Evolutionary conservation across 805 yeast species (phyloP).

Genomic region (Myxozyma geophila): DNA sequence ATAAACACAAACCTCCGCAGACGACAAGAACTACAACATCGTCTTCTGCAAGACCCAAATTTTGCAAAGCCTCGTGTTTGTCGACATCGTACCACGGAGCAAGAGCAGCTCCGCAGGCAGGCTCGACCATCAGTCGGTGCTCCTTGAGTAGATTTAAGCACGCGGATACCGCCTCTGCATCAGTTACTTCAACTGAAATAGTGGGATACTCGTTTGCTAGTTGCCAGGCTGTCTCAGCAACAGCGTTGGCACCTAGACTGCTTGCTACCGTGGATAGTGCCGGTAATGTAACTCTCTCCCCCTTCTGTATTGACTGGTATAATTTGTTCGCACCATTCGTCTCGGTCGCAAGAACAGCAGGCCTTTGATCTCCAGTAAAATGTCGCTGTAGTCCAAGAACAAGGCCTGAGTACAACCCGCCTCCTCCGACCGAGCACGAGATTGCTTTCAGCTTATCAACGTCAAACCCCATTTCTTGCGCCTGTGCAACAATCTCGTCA

Average conservation of each 20-base stretch:
- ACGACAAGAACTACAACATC: conserved; percentile 25
- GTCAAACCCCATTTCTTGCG: conserved; percentile 53
- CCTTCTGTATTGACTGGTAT: conserved; percentile 54
- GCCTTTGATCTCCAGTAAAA: conserved; percentile 35
- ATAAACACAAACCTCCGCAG: conserved; percentile 25
- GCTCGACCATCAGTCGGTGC: conserved; percentile 61
- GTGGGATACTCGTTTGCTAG: conserved; percentile 52
- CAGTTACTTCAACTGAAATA: conserved; percentile 53
- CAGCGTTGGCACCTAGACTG: conserved; percentile 65
- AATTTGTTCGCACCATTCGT: conserved; percentile 68
- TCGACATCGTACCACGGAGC: conserved; percentile 47
- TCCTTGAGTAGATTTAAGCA: conserved; percentile 57
- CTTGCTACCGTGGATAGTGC: conserved; percentile 60
- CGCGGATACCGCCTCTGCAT: conserved; percentile 60
- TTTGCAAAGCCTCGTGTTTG: neutral
- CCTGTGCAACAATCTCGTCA: conserved; percentile 81
- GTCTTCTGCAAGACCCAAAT: neutral
- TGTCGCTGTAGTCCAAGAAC: conserved; percentile 78
- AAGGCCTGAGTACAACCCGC: conserved; percentile 89
- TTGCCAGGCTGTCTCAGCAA: conserved; percentile 56
- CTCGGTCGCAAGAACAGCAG: conserved; percentile 57
- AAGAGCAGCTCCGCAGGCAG: conserved; percentile 75
- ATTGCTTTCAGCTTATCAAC: conserved; percentile 68
- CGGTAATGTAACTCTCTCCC: conserved; percentile 51
- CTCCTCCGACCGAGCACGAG: conserved; percentile 94